Evolutionary conservation across 768 basidiomycete genomes (phyloP), one percentile per base, ranked within the genome.

Genomic region (Suillus subluteus): DNA sequence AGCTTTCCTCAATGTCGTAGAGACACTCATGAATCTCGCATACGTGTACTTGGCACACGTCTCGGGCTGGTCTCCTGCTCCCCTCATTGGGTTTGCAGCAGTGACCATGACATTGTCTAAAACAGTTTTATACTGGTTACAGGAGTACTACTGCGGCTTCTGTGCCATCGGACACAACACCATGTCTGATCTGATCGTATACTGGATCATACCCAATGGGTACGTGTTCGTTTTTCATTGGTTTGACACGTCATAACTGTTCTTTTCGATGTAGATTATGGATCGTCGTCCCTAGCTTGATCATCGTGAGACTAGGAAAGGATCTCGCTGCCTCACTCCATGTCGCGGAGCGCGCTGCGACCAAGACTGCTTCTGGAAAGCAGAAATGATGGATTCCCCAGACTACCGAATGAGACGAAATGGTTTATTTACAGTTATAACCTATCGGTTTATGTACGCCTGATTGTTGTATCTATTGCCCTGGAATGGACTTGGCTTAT

Each of bases 121-220:
- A 81, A 97, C 95, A 3, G 74, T 88, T 8, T 82, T 97, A n/a
- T 97, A 96, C 77, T 87, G 86, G 83, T 75, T 82, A 16, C 89
- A 94, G 74, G 95, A 96, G 76, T 91, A 90, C 76, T 94, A 82
- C 73, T 94, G 92, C 75, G 82, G 84, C 3, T 88, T 81, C 61
- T 95, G 93, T 72, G 81, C 86, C 12, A 80, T 89, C 37, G 93
- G 93, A 11, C 95, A 97, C 73, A 96, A 96, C 72, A 71, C 81
- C 13, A 64, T 79, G 30, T 68, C 72, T 55, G 82, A 83, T 40
- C 75, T 91, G 52, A 23, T 91, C 35, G 58, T 87, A 23, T 84
- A 86, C 62, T 96, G 88, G 87, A 81, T 94, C 64, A 73, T 94
- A 55, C 92, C 94, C 0, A 95, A 95, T 69, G 92, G 91, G 92